Percentiles rank a stretch among this genome's conserved stretches.
Evolutionary conservation across 352 stramenopile genomes (phyloP).

Genomic region (Pythium dissimile): DNA sequence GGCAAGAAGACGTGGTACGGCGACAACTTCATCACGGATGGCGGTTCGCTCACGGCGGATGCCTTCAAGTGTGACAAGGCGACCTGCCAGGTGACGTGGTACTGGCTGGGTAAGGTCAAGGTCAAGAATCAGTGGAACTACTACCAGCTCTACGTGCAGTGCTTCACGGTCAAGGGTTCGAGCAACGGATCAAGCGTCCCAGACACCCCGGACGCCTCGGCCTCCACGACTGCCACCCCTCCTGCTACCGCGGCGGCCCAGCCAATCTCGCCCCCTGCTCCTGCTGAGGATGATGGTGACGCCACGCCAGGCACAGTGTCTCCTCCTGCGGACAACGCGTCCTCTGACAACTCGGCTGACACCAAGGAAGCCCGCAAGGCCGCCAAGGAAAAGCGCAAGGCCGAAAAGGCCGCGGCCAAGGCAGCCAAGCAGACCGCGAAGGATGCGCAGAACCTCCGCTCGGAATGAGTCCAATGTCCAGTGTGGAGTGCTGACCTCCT

Average conservation of each 20-base stretch:
- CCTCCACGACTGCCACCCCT: background rate
- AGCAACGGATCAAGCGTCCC: no score
- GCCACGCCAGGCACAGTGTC: slow-evolving; percentile 4
- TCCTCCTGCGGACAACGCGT: background rate
- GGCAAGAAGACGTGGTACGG: slow-evolving; percentile 18
- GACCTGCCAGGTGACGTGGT: slow-evolving; percentile 21
- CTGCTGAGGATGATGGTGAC: background rate
- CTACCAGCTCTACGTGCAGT: slow-evolving; percentile 28
- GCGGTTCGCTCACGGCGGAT: slow-evolving; percentile 9
- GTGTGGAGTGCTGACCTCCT: no score
- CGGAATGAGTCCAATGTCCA: no score
- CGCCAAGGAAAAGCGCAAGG: slow-evolving; percentile 11
- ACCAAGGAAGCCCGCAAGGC: slow-evolving; percentile 4
- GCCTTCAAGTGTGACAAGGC: slow-evolving; percentile 21
- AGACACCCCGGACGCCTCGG: background rate
- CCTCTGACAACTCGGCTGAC: background rate
- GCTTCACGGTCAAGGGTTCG: slow-evolving; percentile 22
- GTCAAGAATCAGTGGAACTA: slow-evolving; percentile 24
- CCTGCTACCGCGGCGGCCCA: background rate
- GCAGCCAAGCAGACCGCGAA: slow-evolving; percentile 1
- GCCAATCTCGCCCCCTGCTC: background rate
- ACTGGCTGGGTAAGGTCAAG: slow-evolving; percentile 24
- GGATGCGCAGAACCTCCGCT: background rate
- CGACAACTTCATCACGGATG: slow-evolving; percentile 23
- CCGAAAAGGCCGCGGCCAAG: slow-evolving; percentile 9